Base-by-base conservation (phyloP, 2,329 filamentous ascomycete genomes). In the Trichoderma asperellum region DNA sequence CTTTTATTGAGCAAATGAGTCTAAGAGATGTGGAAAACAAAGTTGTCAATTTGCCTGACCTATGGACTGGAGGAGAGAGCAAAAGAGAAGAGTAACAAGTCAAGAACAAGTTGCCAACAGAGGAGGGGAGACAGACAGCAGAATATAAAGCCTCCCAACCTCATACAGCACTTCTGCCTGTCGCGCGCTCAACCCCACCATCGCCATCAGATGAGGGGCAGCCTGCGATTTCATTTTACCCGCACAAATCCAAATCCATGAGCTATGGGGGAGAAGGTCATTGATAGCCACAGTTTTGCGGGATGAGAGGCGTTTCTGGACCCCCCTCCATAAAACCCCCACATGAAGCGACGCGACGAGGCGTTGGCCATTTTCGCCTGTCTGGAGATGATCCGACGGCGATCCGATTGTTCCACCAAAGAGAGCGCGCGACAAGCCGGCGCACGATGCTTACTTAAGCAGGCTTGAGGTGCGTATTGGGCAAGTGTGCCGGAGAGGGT, bases 361-460 rank as follows among this genome's bases (percentile, higher is more conserved):
- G 63, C 63, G 55, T 55, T 29, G 61, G 47, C 49, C 61, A 64
- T 29, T 64, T 64, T 27, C 27, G 12, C 43, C 56, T 24, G 58
- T 24, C 35, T 27, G 16, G 35, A 58, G 58, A 64, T 69, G 14
- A 57, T 65, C 59, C 67, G 60, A 34, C 14, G 29, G 27, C 11
- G 47, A 27, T 11, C 66, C 57, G 53, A 69, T 69, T 69, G 60
- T 69, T 69, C 68, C 68, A 69, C 68, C 68, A 69, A 69, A 67
- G 62, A 69, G 68, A 67, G 49, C 24, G 49, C 56, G 40, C 65
- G 65, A 60, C 47, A 63, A 32, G 27, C 62, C 35, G 62, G n/a
- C 35, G 32, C 12, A 4, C 1, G 40, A 32, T 27, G 53, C 37
- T 66, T 56, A 66, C 37, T 34, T 58, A 66, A 58, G 52, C 53